Evolutionary conservation across 2,329 filamentous ascomycete genomes (phyloP), one percentile per base, ranked within the genome.

Genomic region (Arthroderma uncinatum): DNA sequence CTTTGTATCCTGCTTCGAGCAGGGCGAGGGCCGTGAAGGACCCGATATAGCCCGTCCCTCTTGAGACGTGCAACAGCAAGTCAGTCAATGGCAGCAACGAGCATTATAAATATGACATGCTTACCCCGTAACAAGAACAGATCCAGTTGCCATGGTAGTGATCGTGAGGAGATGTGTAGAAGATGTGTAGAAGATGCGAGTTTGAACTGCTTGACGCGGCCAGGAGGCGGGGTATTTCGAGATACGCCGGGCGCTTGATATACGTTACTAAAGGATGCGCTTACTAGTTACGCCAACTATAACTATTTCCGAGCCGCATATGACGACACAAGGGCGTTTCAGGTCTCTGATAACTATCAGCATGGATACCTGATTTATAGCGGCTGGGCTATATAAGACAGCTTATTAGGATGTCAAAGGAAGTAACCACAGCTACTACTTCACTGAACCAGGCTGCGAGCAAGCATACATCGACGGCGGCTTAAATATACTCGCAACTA

Each of bases 11-110:
- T 69, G 93, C 87, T 70, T 96, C 81, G 64, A 98, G 88, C 25
- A 98, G 87, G 56, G 90, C 86, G 54, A 98, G 84, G 57, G 88
- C 79, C 61, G 93, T 98, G 80, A 97, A 97, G 54, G 92, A 97
- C 72, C 93, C 93, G 74, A 98, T 98, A 80, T 98, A 98, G 78
- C 93, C 93, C 63, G 91, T 95, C 69, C 93, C 93, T 81, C 93
- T 96, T 71, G 14, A 55, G 59, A 63, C 63, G n/a, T n/a, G 59
- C 34, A 54, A 57, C 66, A 59, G 66, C 58, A 34, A 62, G 54
- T 61, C 48, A 33, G 37, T 25, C 54, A 37, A 54, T 50, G 58
- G 59, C 59, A 60, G 56, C 53, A 44, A 53, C 59, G 60, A 47
- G 56, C 57, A 56, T 44, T 42, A 21, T 42, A 16, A 23, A 48